A percentile compares a stretch with the other conserved stretches of the same genome.
Evolutionary conservation across 257 asterid genomes (phyloP).

Genomic region (Salvia splendens): DNA sequence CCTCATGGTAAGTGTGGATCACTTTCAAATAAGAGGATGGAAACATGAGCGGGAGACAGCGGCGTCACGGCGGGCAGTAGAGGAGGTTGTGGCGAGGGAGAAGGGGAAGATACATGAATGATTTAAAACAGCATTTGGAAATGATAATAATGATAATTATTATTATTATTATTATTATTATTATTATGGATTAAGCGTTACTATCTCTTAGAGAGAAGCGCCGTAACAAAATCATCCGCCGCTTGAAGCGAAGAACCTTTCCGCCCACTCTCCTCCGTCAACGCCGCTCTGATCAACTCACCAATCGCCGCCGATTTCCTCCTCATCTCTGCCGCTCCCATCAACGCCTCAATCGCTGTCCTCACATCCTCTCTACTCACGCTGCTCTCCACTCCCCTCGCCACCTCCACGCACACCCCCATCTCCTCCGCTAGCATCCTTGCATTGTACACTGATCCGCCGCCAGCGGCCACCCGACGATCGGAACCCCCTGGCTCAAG

Average conservation of each 20-base stretch:
- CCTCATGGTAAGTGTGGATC: too few relatives aligned
- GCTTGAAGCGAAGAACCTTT: background rate
- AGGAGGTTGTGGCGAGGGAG: too few relatives aligned
- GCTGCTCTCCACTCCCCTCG: slow-evolving; percentile 46
- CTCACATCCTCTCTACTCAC: slow-evolving; percentile 59
- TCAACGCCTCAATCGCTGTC: slow-evolving; percentile 51
- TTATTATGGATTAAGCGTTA: too few relatives aligned
- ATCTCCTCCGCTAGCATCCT: slow-evolving; percentile 84
- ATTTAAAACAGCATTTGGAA: too few relatives aligned
- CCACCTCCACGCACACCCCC: slow-evolving; percentile 67
- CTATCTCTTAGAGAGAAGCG: too few relatives aligned
- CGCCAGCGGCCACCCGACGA: slow-evolving; percentile 94
- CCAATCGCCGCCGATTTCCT: slow-evolving; percentile 57
- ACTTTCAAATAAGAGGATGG: too few relatives aligned
- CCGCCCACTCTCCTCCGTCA: slow-evolving; percentile 42
- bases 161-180: too few relatives aligned
- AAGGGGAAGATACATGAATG: too few relatives aligned
- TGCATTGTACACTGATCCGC: slow-evolving; percentile 85
- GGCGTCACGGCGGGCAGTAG: too few relatives aligned
- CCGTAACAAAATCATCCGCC: too few relatives aligned
- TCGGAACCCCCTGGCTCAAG: slow-evolving; percentile 86
- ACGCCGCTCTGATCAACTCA: slow-evolving; percentile 54
- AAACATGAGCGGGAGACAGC: too few relatives aligned
- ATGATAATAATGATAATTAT: too few relatives aligned
- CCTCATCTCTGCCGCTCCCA: slow-evolving; percentile 70